These are phyloP conservation scores for Pulveroboletus ravenelii DNA, from an alignment of 768 basidiomycete species.

Conservation along the genomic window DNA sequence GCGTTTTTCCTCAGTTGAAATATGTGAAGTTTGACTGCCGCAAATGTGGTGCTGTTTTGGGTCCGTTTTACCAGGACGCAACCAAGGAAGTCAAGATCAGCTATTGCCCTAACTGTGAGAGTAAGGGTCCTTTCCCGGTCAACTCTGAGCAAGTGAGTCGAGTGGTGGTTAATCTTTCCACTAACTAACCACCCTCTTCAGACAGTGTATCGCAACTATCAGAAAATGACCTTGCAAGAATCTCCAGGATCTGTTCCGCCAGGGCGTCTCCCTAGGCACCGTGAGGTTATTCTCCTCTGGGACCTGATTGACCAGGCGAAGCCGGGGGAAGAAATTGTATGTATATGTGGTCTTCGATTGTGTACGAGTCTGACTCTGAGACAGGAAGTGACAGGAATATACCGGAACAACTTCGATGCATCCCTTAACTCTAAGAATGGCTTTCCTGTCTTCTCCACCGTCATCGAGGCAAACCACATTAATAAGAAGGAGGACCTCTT, in stretches of 20 bases:
- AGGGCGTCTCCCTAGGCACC: constrained; percentile 92
- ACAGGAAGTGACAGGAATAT: constrained; percentile 96
- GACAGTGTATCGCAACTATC: constrained; percentile 98
- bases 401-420: constrained; percentile 98
- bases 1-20: constrained; percentile 98
- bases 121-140: constrained; percentile 91
- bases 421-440: constrained; percentile 98
- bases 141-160: constrained; percentile 86
- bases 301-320: constrained; percentile 98
- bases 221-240: constrained; percentile 98
- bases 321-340: constrained; percentile 95
- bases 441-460: constrained; percentile 97
- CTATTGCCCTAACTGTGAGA: constrained; percentile 91
- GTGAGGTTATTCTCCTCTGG: constrained; percentile 96
- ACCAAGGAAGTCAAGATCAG: constrained; percentile 91
- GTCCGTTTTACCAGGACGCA: constrained; percentile 98
- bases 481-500: constrained; percentile 99
- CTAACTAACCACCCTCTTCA: constrained; percentile 28
- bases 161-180: neutral
- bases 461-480: constrained; percentile 97
- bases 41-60: constrained; percentile 90
- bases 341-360: constrained; percentile 27
- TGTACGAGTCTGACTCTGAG: constrained; percentile 7
- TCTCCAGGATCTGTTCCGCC: constrained; percentile 97
- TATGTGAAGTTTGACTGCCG: constrained; percentile 98